These are phyloP conservation scores for Dactylellina parvicollis DNA, from an alignment of 2,329 filamentous ascomycete species.

Conservation along the genomic window DNA sequence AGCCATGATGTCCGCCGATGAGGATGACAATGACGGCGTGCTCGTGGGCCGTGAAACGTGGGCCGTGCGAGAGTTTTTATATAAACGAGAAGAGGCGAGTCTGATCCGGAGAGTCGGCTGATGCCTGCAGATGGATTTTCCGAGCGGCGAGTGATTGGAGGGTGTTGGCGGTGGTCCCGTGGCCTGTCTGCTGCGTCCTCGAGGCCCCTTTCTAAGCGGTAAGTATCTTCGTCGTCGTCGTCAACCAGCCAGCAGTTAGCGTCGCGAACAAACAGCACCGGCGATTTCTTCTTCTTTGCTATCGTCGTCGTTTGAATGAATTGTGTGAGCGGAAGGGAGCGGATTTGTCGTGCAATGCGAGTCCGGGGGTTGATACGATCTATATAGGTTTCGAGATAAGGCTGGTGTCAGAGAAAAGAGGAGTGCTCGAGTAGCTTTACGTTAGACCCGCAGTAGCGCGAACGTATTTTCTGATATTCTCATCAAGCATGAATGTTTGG, in stretches of 20 bases:
- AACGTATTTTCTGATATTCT: constrained; percentile 18
- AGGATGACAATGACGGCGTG: constrained; percentile 26
- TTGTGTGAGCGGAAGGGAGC: constrained; percentile 34
- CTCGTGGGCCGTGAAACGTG: background rate
- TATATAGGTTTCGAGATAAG: constrained; percentile 8
- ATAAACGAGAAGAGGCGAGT: constrained; percentile 1
- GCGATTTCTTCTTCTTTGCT: too few species aligned
- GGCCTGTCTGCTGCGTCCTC: constrained; percentile 21
- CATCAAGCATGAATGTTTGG: too few species aligned
- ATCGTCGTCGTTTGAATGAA: too few species aligned
- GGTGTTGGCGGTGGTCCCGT: constrained; percentile 34
- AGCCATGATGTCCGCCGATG: constrained; percentile 23
- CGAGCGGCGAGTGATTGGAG: constrained; percentile 38
- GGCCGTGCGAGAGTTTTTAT: constrained; percentile 37
- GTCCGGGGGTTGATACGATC: background rate
- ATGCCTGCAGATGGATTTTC: constrained; percentile 29
- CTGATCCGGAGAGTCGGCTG: constrained; percentile 26
- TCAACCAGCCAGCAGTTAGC: too few species aligned
- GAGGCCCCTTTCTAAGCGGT: constrained; percentile 27
- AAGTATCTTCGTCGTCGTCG: too few species aligned
- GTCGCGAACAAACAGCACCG: constrained; percentile 5
- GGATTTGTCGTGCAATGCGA: constrained; percentile 2
- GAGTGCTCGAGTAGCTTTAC: too few species aligned
- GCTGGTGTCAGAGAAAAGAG: background rate
- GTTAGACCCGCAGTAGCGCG: constrained; percentile 19